Conservation (phyloP, 2,329 filamentous ascomycete species). For the Paradendryphiella salina region DNA sequence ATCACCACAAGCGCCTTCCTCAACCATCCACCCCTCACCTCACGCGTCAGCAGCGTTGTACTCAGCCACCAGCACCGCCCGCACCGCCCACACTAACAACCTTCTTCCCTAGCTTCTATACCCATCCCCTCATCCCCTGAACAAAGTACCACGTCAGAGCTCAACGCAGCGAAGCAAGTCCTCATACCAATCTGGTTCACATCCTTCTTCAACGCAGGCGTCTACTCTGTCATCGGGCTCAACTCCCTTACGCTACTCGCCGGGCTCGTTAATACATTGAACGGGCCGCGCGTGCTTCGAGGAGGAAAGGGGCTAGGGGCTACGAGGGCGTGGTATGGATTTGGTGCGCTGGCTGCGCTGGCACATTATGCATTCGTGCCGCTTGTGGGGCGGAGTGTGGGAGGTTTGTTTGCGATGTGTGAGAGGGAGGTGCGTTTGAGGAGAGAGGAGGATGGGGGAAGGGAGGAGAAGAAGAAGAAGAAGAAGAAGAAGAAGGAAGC, state of each 20-base stretch:
- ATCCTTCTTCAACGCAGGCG: neutral
- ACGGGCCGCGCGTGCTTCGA: neutral
- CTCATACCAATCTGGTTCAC: neutral
- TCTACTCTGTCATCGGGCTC: neutral
- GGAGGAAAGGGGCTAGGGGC: neutral
- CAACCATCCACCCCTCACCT: conserved; percentile 6
- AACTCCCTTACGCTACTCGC: neutral
- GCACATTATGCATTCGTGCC: neutral
- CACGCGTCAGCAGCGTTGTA: neutral
- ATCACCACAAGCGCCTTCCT: conserved; percentile 30
- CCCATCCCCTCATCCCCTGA: neutral
- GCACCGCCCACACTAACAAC: too few species aligned
- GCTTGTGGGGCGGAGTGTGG: neutral
- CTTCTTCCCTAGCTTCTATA: neutral
- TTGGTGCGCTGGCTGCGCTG: neutral
- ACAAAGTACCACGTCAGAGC: too few species aligned
- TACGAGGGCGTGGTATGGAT: neutral
- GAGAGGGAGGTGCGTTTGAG: neutral
- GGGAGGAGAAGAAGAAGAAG: neutral
- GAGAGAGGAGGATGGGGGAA: neutral
- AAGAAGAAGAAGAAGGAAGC: neutral
- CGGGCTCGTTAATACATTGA: neutral
- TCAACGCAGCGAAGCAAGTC: neutral
- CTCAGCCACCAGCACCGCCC: too few species aligned
- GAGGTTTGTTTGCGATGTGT: neutral